Evolutionary conservation across 2,329 filamentous ascomycete species (phyloP), one percentile per base, ranked within the genome.

Genomic region (Penicillium sp.): DNA sequence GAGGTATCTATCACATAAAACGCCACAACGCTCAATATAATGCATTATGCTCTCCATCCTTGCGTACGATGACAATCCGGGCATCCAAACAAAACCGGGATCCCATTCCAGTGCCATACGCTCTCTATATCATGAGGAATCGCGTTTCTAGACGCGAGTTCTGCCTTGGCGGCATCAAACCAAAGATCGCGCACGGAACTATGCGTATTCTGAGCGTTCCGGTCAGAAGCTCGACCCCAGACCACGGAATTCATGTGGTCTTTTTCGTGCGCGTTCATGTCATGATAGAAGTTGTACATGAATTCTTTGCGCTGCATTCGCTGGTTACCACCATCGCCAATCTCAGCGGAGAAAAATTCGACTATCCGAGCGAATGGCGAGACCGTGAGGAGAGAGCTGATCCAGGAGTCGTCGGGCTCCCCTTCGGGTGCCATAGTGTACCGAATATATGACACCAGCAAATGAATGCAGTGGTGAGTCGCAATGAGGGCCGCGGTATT

Each of bases 321-420:
- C 55, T 74, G 73, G 51, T 67, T 75, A 26, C 70, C 68, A 4
- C 74, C 73, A 33, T 75, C 72, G 6, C 74, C 74, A 29, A 77
- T 76, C 53, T 77, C 75, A 0, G 75, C 75, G 2, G 74, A 75
- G 61, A 77, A 75, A 51, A 71, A 77, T 51, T 77, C 73, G 29
- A 74, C 69, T 7, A 75, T 69, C 3, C 74, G 72, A 22, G 61
- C 59, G 41, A 77, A 75, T 4, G 74, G 72, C 11, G 73, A 74
- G 5, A 73, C 57, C 1, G 73, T 72, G 18, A 77, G 70, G 18
- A 77, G 63, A 8, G 74, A 75, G 50, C 70, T 73, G 35, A 76
- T 75, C 70, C 74, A 75, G 18, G 68, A 69, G 44, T 75, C 72
- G 46, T 75, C 69, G 4, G 65, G 60, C 11, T 60, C 67, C 3